These are phyloP conservation scores for Monocercomonoides exilis DNA, from an alignment of 78 protist species.

Conservation along the genomic window DNA sequence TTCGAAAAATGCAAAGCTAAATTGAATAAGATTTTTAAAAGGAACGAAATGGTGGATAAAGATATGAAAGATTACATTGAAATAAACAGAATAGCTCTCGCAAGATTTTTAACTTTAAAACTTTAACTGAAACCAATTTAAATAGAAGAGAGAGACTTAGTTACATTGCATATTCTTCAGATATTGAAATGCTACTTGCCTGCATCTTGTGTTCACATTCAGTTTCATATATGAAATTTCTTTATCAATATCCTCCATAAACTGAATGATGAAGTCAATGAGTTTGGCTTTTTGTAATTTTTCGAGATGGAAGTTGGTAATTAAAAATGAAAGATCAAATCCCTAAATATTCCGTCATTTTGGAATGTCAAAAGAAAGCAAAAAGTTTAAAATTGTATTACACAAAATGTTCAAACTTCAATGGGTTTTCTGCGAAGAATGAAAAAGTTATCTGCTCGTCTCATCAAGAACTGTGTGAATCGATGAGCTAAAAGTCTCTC, in stretches of 20 bases:
- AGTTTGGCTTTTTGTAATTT: constrained; percentile 81
- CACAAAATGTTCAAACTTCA: constrained; percentile 25
- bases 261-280: constrained; percentile 85
- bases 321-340: constrained; percentile 88
- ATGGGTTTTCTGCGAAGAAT: constrained; percentile 84
- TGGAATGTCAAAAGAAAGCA: background rate
- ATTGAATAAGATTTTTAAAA: too few species aligned
- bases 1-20: too few species aligned
- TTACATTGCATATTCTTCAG: constrained; percentile 40
- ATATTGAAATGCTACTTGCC: constrained; percentile 73
- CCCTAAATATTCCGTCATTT: constrained; percentile 46
- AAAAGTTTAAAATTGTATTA: background rate
- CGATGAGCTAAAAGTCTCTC: constrained; percentile 74
- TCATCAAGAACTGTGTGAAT: constrained; percentile 81
- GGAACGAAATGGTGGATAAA: too few species aligned
- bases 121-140: too few species aligned
- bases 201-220: constrained; percentile 73
- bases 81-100: too few species aligned
- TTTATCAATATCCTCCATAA: constrained; percentile 89
- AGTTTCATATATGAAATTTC: constrained; percentile 82
- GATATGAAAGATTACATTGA: too few species aligned
- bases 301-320: constrained; percentile 91
- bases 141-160: too few species aligned
- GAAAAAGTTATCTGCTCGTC: constrained; percentile 89
- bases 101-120: too few species aligned